Base-by-base conservation (phyloP, 2,329 filamentous ascomycete genomes). In the Cladophialophora chaetospira region DNA sequence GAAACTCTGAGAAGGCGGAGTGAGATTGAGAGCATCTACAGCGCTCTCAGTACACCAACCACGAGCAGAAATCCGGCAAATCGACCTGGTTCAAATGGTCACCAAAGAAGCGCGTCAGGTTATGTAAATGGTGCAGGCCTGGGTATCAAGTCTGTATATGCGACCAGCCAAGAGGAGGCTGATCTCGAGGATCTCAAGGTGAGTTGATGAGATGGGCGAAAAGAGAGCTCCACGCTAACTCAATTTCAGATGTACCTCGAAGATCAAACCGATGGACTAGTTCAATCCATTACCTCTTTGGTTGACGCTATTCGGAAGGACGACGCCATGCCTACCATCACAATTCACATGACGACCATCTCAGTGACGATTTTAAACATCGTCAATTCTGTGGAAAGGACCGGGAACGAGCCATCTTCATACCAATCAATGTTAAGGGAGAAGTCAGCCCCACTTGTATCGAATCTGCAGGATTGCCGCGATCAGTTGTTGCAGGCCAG, bases 241-340 rank as follows among this genome's bases (percentile, higher is more conserved):
- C n/a, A 28, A 48, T 3, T 11, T 21, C 57, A 88, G 83, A 82
- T 89, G 58, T 92, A 91, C 69, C 82, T 95, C 31, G 88, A 94
- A 68, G 88, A 92, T 68, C 89, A 94, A 70, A 92, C 88, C 9
- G 88, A 89, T 48, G 77, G 85, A 2, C 80, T 96, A 57, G 87
- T 94, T 23, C 85, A 90, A 63, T 88, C 85, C 42, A 91, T 95
- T 62, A 89, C 94, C 72, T 83, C 85, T n/a, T 82, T 96, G 5
- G 89, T 95, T 44, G 81, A 82, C 52, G 84, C 84, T 26, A 87
- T 91, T 60, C 86, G 88, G 52, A 79, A 80, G 48, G 83, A 88
- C 63, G 82, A 82, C 26, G 76, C 80, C 25, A 82, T 88, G 56
- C 77, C 82, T 55, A 80, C 84, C 56, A 86, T 95, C 58, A 82